Percentiles rank a stretch among this genome's conserved stretches.
These are phyloP conservation scores for Talaromyces sp. DNA, from an alignment of 2,329 filamentous ascomycete species.

Conservation along the genomic window DNA sequence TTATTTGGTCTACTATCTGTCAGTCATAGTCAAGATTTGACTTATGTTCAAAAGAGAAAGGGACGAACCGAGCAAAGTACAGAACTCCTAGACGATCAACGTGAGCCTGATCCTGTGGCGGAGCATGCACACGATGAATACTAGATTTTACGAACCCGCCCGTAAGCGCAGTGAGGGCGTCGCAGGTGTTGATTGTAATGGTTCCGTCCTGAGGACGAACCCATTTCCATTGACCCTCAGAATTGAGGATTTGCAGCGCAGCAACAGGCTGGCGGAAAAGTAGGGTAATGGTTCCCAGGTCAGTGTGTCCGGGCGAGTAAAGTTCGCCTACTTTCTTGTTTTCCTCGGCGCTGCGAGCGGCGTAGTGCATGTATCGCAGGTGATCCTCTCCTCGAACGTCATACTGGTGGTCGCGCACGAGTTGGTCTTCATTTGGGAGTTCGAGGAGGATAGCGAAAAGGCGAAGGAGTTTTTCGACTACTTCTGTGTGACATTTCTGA, in stretches of 20 bases:
- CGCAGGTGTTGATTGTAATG: constrained; percentile 52
- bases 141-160: constrained; percentile 50
- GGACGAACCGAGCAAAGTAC: constrained; percentile 45
- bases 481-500: constrained; percentile 32
- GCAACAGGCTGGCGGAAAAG: constrained; percentile 59
- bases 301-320: constrained; percentile 53
- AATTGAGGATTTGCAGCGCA: constrained; percentile 54
- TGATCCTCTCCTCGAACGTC: constrained; percentile 58
- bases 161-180: constrained; percentile 49
- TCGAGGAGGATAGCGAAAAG: constrained; percentile 61
- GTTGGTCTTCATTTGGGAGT: constrained; percentile 56
- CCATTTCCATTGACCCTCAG: constrained; percentile 50
- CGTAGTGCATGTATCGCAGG: constrained; percentile 61
- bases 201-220: constrained; percentile 49
- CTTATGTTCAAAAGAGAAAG: not conserved
- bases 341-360: constrained; percentile 48
- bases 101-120: constrained; percentile 47
- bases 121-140: constrained; percentile 50
- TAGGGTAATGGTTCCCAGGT: constrained; percentile 55
- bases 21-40: not conserved
- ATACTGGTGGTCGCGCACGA: constrained; percentile 56
- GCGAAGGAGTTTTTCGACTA: constrained; percentile 47
- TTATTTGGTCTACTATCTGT: constrained; percentile 37
- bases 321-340: constrained; percentile 45
- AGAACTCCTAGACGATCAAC: constrained; percentile 44